Percentiles rank a stretch among this genome's conserved stretches.
Conservation (phyloP, 768 basidiomycete genomes). For the Daedaleopsis sinensis region DNA sequence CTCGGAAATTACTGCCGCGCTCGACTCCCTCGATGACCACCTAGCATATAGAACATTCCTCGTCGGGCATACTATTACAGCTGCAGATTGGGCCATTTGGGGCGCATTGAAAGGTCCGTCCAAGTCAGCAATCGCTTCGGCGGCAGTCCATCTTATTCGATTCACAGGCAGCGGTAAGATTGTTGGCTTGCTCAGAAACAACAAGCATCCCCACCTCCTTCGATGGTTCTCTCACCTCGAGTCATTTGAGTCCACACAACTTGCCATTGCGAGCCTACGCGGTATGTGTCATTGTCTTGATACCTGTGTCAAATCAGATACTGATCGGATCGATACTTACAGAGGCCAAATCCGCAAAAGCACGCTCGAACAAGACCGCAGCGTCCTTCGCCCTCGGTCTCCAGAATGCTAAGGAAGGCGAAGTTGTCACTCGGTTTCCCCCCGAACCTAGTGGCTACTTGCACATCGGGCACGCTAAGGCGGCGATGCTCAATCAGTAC, state of each 20-base stretch:
- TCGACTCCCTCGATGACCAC: constrained; percentile 88
- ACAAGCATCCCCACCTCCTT: constrained; percentile 75
- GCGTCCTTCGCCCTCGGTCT: constrained; percentile 91
- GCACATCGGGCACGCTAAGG: constrained; percentile 92
- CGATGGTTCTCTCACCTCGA: constrained; percentile 89
- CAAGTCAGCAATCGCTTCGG: not conserved
- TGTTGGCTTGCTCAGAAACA: constrained; percentile 84
- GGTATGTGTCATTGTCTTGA: constrained; percentile 18
- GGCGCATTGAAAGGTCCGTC: constrained; percentile 77
- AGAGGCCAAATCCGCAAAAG: constrained; percentile 76
- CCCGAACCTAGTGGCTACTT: constrained; percentile 98
- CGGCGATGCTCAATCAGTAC: constrained; percentile 95
- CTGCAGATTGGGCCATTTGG: constrained; percentile 92
- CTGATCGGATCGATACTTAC: not conserved
- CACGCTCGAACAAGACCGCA: constrained; percentile 78
- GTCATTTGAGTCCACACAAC: constrained; percentile 70
- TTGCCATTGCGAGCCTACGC: constrained; percentile 59
- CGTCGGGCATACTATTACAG: constrained; percentile 70
- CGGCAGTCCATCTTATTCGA: not conserved
- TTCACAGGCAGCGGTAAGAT: constrained; percentile 71
- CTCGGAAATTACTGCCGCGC: constrained; percentile 63
- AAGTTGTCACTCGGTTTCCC: constrained; percentile 96
- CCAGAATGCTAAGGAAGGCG: constrained; percentile 80
- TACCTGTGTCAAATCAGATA: not conserved
- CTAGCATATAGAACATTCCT: constrained; percentile 89